Base-by-base conservation (phyloP, 805 yeast species). In the Yamadazyma ubonensis region DNA sequence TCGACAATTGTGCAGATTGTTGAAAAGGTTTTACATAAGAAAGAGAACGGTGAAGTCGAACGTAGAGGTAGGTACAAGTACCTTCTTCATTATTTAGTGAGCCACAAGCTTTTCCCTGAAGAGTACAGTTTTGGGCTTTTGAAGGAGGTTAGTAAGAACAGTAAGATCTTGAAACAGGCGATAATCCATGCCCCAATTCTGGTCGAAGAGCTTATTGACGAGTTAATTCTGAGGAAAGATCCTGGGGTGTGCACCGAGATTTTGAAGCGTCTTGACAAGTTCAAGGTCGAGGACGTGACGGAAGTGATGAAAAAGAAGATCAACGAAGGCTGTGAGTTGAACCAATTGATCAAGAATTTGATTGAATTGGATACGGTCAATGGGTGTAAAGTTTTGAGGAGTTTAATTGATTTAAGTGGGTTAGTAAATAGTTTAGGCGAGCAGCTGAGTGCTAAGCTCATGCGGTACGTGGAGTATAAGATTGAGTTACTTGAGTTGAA, bases 81-180 rank as follows among this genome's bases (percentile, higher is more conserved):
- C 34, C 70, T 88, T 2, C 60, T 87, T 34, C 75, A 83, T 1
- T 90, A 86, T 54, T 69, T 90, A 23, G 69, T 91, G 46, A 85
- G 96, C 2, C 96, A 91, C 64, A 96, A 96, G 12, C 64, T 87
- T 14, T 89, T 83, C 61, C 96, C 97, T 7, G 59, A 67, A 11
- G 63, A 70, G 14, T 75, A 71, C 44, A 69, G 86, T 7, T 60
- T 64, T 4, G 80, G 79, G 1, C 58, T 90, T 32, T 61, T 91
- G 31, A 54, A 67, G 11, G 65, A 87, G 19, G 70, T 72, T 33
- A 46, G 55, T 16, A 44, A 73, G 8, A 70, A 75, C 43, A 81
- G 87, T 26, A 75, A 84, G 44, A 70, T 89, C 42, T 72, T 83
- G 58, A 79, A 88, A 61, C 96, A 86, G 58, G 91, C 95, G 1